phyloP scores from a whole-genome alignment of 2,329 filamentous ascomycete genomes.

The Cercospora nicotianae region DNA sequence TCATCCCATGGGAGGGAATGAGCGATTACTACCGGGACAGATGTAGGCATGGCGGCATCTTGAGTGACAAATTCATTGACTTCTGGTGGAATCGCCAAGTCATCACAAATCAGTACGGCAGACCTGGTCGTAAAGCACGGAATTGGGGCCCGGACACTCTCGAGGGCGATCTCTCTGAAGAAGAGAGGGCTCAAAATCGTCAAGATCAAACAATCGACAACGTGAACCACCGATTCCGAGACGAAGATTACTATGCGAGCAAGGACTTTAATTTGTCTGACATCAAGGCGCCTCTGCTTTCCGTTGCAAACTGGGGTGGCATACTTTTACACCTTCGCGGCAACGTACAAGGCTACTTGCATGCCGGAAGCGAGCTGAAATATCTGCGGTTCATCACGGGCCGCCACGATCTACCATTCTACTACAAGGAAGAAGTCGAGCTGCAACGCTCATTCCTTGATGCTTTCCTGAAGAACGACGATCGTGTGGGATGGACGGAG shows the following conservation, averaged over 20 bases:
- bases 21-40: slow-evolving; percentile 52
- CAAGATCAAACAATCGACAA: slow-evolving; percentile 46
- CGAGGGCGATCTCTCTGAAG: slow-evolving; percentile 59
- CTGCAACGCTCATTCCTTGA: slow-evolving; percentile 68
- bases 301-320: slow-evolving; percentile 70
- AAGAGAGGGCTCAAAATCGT: slow-evolving; percentile 53
- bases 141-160: slow-evolving; percentile 58
- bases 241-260: slow-evolving; percentile 63
- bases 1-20: slow-evolving; percentile 52
- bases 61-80: slow-evolving; percentile 48
- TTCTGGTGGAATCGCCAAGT: slow-evolving; percentile 71
- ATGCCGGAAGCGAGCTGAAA: slow-evolving; percentile 66
- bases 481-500: slow-evolving; percentile 60
- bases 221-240: slow-evolving; percentile 56
- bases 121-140: slow-evolving; percentile 44
- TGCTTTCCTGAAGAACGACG: slow-evolving; percentile 68
- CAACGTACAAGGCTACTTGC: slow-evolving; percentile 64
- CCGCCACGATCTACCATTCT: slow-evolving; percentile 71
- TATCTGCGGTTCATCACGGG: slow-evolving; percentile 70
- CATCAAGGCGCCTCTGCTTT: slow-evolving; percentile 66
- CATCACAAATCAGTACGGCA: slow-evolving; percentile 67
- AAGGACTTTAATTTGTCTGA: slow-evolving; percentile 66
- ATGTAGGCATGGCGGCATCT: slow-evolving; percentile 47
- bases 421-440: slow-evolving; percentile 68
- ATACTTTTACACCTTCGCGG: slow-evolving; percentile 68